Base-by-base conservation (phyloP, 23 red algal species). In the Gracilaria domingensis region DNA sequence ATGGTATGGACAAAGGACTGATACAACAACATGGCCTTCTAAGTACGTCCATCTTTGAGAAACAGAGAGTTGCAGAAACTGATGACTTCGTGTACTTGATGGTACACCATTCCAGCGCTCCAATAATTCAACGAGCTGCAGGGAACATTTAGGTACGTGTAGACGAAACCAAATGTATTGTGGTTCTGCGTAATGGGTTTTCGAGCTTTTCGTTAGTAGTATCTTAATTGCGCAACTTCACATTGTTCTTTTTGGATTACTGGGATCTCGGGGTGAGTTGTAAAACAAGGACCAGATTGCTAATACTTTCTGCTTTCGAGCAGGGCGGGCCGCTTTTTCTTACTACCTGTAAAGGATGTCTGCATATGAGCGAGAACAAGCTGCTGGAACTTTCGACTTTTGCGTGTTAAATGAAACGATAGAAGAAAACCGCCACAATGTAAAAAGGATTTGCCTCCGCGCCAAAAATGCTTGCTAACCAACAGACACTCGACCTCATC, bases 51-150 rank as follows among this genome's bases (percentile, higher is more conserved):
- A 75, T 88, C n/a, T 88, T 88, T 75, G 84, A 88, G 35, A 88
- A 88, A 26, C 66, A 57, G 4, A 39, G 53, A 29, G 12, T 76
- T n/a, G 42, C 34, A 14, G 33, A 61, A 25, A 42, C 51, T 4
- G 50, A 58, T 21, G 6, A 25, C 12, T 74, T 58, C 21, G 49
- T 78, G 21, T 88, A 88, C 66, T 30, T 74, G 3, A 76, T 88
- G 84, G 84, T 88, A 8, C 84, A 88, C 33, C 84, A 88, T 88
- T 20, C 69, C 45, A 75, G 66, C 39, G 56, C 67, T 30, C 84
- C 84, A 26, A 60, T 88, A n/a, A 58, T 75, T 17, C 47, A 36
- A 37, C 17, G 35, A 65, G 54, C 25, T 6, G 5, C 21, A 7
- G 44, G 23, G 9, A 28, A 37, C 64, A 37, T 7, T 28, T 34